Percentiles rank a stretch among this genome's conserved stretches.
Conservation (phyloP, 768 basidiomycete species). For the Cyclocybe aegerita region DNA sequence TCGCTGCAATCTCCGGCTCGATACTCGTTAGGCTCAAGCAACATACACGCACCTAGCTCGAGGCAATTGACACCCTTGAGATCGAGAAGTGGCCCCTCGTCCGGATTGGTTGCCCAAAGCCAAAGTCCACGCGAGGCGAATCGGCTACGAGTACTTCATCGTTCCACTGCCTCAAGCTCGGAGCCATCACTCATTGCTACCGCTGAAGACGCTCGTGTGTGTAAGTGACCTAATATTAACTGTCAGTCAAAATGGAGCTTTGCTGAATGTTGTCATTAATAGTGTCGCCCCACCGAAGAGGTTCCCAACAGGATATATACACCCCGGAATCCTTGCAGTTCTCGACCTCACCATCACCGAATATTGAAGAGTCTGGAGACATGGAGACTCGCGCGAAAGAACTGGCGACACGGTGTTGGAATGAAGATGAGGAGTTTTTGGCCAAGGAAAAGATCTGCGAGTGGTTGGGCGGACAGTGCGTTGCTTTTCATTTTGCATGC, state of each 20-base stretch:
- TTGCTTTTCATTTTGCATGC: slow-evolving; percentile 20
- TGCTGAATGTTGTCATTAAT: slow-evolving; percentile 2
- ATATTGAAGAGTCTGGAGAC: slow-evolving; percentile 52
- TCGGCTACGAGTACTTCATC: slow-evolving; percentile 60
- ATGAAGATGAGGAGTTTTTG: slow-evolving; percentile 83
- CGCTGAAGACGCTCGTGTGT: slow-evolving; percentile 45
- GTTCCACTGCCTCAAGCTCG: slow-evolving; percentile 73
- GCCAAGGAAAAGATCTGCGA: slow-evolving; percentile 92
- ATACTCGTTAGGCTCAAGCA: slow-evolving; percentile 27
- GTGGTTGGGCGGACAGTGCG: slow-evolving; percentile 92
- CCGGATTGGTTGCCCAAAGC: slow-evolving; percentile 20
- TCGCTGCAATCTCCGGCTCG: slow-evolving; percentile 43
- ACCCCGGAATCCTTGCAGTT: slow-evolving; percentile 50
- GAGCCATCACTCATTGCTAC: slow-evolving; percentile 75
- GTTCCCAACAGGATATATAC: slow-evolving; percentile 52
- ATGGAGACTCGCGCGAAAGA: slow-evolving; percentile 66
- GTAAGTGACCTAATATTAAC: slow-evolving; percentile 31
- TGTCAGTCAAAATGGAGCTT: neutral
- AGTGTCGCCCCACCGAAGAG: slow-evolving; percentile 25
- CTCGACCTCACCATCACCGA: slow-evolving; percentile 43
- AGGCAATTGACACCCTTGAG: slow-evolving; percentile 41
- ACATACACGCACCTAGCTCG: slow-evolving; percentile 22
- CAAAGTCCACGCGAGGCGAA: slow-evolving; percentile 22
- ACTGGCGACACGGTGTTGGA: slow-evolving; percentile 77
- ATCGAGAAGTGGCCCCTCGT: slow-evolving; percentile 37